Evolutionary conservation across 768 basidiomycete species (phyloP), one percentile per base, ranked within the genome.

Genomic region (Tricholoma terreum): DNA sequence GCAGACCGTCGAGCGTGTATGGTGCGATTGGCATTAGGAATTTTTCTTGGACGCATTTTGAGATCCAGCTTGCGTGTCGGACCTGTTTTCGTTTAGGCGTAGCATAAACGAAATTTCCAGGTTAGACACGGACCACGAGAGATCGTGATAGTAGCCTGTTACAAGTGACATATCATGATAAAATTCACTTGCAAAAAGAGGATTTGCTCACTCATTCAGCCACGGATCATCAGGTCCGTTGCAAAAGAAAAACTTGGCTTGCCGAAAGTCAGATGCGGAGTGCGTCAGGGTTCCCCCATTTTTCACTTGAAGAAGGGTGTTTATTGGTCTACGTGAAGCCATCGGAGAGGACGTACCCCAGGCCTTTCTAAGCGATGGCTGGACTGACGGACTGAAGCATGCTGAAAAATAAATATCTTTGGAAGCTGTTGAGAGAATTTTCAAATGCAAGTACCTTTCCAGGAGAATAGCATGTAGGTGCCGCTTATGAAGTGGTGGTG

Each of bases 301-400:
- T 35, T 56, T 66, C 14, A 73, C 75, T 77, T 15, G 19, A 21
- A 17, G 11, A 1, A 24, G 8, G 30, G 5, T 17, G 3, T 6
- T 49, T 24, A 54, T 21, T 46, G 24, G 21, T 27, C 17, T 8
- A n/a, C 5, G 38, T 10, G 6, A n/a, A 7, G 27, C 31, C 24
- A 10, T n/a, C 11, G 27, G 52, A 17, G 4, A 46, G 27, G 10
- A 58, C 69, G 15, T 50, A 76, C 76, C 69, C 75, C 75, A 77
- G 34, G 67, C 57, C 50, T 66, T 68, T 42, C 69, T 65, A 22
- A 69, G 59, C 10, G 57, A 45, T 2, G 61, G 52, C 19, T 66
- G 59, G 6, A 76, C 73, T 4, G 67, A 68, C 1, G 76, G 72
- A 49, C 76, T 77, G 58, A 78, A 78, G 58, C 75, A 75, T 4